Evolutionary conservation across 176 grass and related monocot species (phyloP).

Genomic region (Hordeum marinum): DNA sequence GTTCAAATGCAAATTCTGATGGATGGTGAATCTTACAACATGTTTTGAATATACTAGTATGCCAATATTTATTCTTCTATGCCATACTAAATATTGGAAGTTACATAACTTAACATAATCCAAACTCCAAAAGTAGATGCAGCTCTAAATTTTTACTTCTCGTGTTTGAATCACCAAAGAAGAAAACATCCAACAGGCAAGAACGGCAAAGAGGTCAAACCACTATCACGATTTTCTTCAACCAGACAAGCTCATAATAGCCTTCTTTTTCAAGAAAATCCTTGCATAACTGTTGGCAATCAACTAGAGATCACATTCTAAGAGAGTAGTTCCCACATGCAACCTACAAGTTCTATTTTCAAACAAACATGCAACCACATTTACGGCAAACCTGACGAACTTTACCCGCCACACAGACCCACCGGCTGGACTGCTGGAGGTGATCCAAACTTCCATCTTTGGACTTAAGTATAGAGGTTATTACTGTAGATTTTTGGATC

Average conservation of each 20-base stretch:
- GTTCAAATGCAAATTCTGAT: conserved; percentile 8
- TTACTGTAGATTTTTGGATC: neutral
- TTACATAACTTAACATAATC: neutral
- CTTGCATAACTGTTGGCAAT: neutral
- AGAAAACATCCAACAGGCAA: neutral
- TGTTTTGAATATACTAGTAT: neutral
- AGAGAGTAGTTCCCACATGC: neutral
- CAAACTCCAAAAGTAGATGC: neutral
- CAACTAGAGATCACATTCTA: neutral
- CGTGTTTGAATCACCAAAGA: neutral
- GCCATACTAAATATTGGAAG: neutral
- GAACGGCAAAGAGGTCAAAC: neutral
- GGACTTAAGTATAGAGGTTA: neutral
- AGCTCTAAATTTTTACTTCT: neutral
- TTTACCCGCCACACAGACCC: neutral
- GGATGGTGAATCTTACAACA: neutral
- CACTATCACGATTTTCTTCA: neutral
- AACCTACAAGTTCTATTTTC: neutral
- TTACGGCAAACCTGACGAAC: neutral
- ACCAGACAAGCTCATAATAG: neutral
- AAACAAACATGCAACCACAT: neutral
- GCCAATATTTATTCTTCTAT: conserved; percentile 1
- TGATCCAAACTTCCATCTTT: neutral
- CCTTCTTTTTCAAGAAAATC: neutral
- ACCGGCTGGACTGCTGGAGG: neutral